Base-by-base conservation (phyloP, 1,284 basidiomycete genomes). In the Sanghuangporus baumii region DNA sequence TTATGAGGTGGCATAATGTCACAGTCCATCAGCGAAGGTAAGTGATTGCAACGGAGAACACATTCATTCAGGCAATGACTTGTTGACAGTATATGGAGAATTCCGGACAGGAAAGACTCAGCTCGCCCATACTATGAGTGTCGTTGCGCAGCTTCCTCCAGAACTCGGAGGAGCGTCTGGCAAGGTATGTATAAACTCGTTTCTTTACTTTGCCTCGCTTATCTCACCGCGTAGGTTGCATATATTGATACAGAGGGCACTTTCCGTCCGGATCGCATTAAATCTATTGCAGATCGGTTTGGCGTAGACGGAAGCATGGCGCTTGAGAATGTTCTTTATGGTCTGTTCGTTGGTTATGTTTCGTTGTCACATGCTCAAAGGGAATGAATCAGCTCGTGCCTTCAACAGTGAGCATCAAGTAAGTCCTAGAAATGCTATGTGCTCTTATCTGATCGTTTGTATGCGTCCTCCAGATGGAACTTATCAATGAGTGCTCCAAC, bases 191-290 rank as follows among this genome's bases (percentile, higher is more conserved):
- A 31, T 31, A 62, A 47, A 69, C 1, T 16, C 5, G 50, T 1
- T 51, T 64, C 40, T 5, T 43, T 40, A 26, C 69, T 40, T 63
- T 66, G 59, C 64, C 47, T 59, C 26, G 34, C 18, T 23, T 60
- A n/a, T 7, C 43, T n/a, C 43, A 31, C 16, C 59, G 40, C 41
- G 14, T 8, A 90, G 88, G 93, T 95, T 40, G 94, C 94, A 68
- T 96, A 93, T 73, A 93, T 96, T 65, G 94, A 96, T 72, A 96
- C 94, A 1, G 94, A 96, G 81, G 88, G 94, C 5, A 96, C 95
- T 0, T 97, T 97, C 76, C 87, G 94, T 55, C 94, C 94, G 6
- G 94, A 97, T 71, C 86, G 94, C 65, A 91, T 97, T 66, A 83
- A 84, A 55, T 84, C 92, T 20, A 93, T 98, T 64, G 94, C 95